phyloP scores from a whole-genome alignment of 2,329 filamentous ascomycete species.

The Aspergillus novofumigatus region DNA sequence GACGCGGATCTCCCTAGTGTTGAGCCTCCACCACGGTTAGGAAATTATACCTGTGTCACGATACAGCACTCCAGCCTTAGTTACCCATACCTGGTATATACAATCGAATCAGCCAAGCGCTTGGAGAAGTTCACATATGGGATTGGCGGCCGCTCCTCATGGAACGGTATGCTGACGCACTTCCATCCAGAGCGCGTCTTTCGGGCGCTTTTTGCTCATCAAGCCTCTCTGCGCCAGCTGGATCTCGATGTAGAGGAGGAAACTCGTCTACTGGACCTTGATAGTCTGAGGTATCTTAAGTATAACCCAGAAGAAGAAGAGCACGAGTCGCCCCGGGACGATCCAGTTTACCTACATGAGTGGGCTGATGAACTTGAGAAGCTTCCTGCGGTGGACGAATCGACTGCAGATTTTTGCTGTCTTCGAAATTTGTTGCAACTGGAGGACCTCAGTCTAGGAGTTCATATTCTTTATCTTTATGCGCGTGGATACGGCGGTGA shows the following conservation, averaged over 20 bases:
- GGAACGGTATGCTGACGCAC: not conserved
- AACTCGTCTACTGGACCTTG: not conserved
- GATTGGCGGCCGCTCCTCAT: not conserved
- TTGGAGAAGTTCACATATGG: not conserved
- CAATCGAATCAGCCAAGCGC: conserved; percentile 1
- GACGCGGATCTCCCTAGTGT: not conserved
- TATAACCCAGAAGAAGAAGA: not conserved
- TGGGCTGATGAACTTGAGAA: not conserved
- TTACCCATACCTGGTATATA: not conserved
- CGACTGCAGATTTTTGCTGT: not conserved
- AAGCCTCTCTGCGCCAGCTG: not conserved
- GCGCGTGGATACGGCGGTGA: not conserved
- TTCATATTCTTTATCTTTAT: conserved; percentile 1
- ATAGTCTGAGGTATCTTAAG: not conserved
- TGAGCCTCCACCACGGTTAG: not conserved
- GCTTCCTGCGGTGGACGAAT: not conserved
- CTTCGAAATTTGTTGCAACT: not conserved
- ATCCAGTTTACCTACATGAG: not conserved
- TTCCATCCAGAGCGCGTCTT: not conserved
- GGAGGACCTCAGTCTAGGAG: not conserved
- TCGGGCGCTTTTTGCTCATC: not conserved
- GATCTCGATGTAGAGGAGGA: not conserved
- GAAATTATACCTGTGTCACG: not conserved
- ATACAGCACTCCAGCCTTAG: not conserved
- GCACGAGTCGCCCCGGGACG: not conserved